Evolutionary conservation across 306 rosid genomes (phyloP).

Genomic region (Cucurbita ficifolia): DNA sequence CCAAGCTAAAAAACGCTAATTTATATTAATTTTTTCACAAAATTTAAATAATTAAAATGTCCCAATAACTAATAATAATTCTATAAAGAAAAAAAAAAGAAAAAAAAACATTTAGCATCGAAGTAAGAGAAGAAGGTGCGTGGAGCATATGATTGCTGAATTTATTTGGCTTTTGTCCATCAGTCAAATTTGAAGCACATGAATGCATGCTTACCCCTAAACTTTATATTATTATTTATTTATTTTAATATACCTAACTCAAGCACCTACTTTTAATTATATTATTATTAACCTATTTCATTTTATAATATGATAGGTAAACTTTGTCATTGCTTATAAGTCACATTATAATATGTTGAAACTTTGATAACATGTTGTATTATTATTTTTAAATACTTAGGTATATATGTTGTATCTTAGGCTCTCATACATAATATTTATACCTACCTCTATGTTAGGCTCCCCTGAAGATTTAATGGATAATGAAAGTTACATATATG

Average conservation of each 20-base stretch:
- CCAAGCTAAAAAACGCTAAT: too few relatives aligned
- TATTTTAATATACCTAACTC: neutral
- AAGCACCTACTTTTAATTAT: neutral
- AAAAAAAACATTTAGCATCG: neutral
- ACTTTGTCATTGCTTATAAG: too few relatives aligned
- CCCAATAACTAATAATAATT: neutral
- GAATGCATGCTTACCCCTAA: neutral
- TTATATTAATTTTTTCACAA: too few relatives aligned
- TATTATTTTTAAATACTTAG: neutral
- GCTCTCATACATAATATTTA: neutral
- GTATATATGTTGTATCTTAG: too few relatives aligned
- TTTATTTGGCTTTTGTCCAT: neutral
- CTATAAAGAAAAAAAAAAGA: neutral
- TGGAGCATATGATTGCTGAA: conserved; percentile 3
- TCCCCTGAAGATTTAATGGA: neutral
- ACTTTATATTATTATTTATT: neutral
- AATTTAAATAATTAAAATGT: neutral
- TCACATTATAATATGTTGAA: too few relatives aligned
- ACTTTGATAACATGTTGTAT: too few relatives aligned
- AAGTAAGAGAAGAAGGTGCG: neutral
- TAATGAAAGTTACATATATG: neutral
- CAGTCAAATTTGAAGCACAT: conserved; percentile 2
- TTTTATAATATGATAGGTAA: too few relatives aligned
- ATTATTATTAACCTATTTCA: neutral
- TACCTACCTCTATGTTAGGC: neutral